Conservation (phyloP, 2,329 filamentous ascomycete species). For the Epicoccum sorghinum region DNA sequence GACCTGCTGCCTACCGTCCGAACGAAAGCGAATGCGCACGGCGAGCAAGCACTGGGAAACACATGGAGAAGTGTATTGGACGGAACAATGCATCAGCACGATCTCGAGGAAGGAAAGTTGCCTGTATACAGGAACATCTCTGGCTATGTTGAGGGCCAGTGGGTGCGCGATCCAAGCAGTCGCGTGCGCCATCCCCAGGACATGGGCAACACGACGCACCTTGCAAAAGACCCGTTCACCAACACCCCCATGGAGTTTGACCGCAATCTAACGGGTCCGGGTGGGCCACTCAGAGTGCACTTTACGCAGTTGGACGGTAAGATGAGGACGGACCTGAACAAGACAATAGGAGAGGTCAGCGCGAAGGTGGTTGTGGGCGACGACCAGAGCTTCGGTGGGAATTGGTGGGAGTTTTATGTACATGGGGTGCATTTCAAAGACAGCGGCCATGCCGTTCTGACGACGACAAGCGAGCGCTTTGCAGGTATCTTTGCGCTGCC, state of each 20-base stretch:
- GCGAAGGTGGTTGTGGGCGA: conserved; percentile 77
- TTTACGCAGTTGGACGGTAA: conserved; percentile 62
- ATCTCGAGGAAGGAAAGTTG: conserved; percentile 50
- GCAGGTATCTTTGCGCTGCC: conserved; percentile 89
- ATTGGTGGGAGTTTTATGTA: conserved; percentile 78
- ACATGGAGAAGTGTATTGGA: conserved; percentile 54
- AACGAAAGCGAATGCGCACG: conserved; percentile 57
- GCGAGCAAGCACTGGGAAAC: conserved; percentile 40
- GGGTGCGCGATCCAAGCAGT: conserved; percentile 65
- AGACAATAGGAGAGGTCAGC: conserved; percentile 68
- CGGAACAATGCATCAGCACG: conserved; percentile 30
- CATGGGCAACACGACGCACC: conserved; percentile 61
- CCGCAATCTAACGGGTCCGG: conserved; percentile 77
- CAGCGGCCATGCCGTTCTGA: conserved; percentile 79
- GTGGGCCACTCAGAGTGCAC: conserved; percentile 71
- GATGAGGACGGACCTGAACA: conserved; percentile 40
- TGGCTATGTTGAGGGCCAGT: conserved; percentile 76
- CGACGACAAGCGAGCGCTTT: conserved; percentile 86
- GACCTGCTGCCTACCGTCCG: conserved; percentile 71
- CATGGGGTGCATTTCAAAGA: conserved; percentile 86
- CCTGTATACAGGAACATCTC: conserved; percentile 80
- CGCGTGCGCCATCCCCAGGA: conserved; percentile 53
- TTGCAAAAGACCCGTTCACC: conserved; percentile 70
- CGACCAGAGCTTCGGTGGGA: conserved; percentile 66
- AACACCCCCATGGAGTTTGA: conserved; percentile 65